Evolutionary conservation across 768 basidiomycete species (phyloP).

Genomic region (Phlegmacium glaucopus): DNA sequence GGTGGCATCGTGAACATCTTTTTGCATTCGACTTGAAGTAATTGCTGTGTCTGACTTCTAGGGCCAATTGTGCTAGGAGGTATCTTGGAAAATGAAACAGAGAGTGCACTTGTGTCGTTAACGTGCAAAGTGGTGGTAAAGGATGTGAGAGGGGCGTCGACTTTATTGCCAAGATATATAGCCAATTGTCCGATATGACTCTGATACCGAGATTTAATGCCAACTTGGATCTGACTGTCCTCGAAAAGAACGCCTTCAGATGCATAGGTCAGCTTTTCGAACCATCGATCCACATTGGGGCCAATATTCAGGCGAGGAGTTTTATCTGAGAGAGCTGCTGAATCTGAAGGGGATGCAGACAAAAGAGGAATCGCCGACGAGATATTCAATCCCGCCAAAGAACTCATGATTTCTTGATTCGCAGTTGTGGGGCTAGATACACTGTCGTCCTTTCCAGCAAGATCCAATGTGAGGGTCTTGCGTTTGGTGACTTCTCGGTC

Average conservation of each 20-base stretch:
- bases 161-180: constrained; percentile 95
- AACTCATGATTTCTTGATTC: constrained; percentile 55
- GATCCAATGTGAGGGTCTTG: constrained; percentile 38
- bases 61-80: constrained; percentile 79
- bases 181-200: constrained; percentile 92
- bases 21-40: constrained; percentile 94
- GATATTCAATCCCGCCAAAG: constrained; percentile 78
- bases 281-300: constrained; percentile 86
- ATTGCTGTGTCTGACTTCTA: constrained; percentile 87
- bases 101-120: constrained; percentile 70
- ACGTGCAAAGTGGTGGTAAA: constrained; percentile 83
- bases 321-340: constrained; percentile 27
- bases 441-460: constrained; percentile 35
- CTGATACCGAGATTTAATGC: constrained; percentile 95
- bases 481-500: constrained; percentile 65
- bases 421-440: constrained; percentile 19
- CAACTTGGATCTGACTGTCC: constrained; percentile 93
- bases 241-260: constrained; percentile 93
- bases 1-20: constrained; percentile 76
- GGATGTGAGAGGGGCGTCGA: constrained; percentile 82
- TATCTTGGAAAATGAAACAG: constrained; percentile 86
- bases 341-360: constrained; percentile 10
- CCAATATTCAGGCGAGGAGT: constrained; percentile 59
- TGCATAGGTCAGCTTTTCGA: constrained; percentile 74
- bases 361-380: constrained; percentile 15